These are phyloP conservation scores for Allium cepa DNA, from an alignment of 106 monocot genomes.

Conservation along the genomic window DNA sequence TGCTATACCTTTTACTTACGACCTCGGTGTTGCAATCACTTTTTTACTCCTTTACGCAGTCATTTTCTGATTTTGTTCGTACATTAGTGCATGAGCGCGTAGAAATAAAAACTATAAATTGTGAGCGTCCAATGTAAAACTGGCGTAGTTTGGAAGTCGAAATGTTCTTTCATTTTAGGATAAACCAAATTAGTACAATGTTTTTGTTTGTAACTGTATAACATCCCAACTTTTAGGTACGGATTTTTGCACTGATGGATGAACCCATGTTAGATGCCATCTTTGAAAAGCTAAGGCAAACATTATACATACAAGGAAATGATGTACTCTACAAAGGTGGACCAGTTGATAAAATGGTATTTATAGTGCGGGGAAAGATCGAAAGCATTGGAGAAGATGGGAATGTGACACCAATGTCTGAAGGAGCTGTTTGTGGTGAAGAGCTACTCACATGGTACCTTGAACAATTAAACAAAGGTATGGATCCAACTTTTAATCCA, in stretches of 20 bases:
- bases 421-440: slow-evolving; percentile 94
- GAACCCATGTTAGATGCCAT: slow-evolving; percentile 69
- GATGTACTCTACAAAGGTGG: slow-evolving; percentile 47
- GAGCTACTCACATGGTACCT: slow-evolving; percentile 91
- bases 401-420: slow-evolving; percentile 40
- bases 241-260: slow-evolving; percentile 68
- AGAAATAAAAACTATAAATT: no score
- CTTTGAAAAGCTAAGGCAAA: slow-evolving; percentile 62
- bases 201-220: no score
- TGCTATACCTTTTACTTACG: no score
- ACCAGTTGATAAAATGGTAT: slow-evolving; percentile 84
- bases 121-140: no score
- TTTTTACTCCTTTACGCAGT: no score
- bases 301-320: slow-evolving; percentile 68
- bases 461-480: slow-evolving; percentile 60
- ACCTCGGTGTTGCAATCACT: no score
- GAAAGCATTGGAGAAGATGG: slow-evolving; percentile 68
- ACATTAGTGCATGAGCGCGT: no score
- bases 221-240: slow-evolving; percentile 39
- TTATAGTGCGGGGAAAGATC: slow-evolving; percentile 80
- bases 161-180: no score
- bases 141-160: no score
- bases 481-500: background rate
- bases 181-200: no score
- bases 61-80: no score